Evolutionary conservation across 148 eudicot genomes (phyloP), one percentile per base, ranked within the genome.

Genomic region (Amaranthus cruentus): DNA sequence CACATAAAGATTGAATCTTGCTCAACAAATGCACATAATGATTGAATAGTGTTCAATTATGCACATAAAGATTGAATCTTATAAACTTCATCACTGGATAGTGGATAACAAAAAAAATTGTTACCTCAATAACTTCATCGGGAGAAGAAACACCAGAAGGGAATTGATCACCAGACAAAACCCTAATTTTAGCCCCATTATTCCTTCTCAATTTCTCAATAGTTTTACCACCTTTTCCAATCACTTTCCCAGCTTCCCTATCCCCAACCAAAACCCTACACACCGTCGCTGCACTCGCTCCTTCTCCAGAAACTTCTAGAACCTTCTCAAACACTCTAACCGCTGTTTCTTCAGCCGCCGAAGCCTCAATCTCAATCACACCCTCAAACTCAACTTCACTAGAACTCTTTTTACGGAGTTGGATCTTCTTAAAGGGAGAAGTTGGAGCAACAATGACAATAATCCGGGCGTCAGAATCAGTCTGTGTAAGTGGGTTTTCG

Each of bases 271-370:
- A 63, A 76, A 88, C 21, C 82, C 91, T 71, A 79, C 88, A 88
- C 77, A 83, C 62, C 49, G 83, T 85, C 48, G 81, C 42, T 4
- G 75, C 55, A 69, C 38, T 28, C 38, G 38, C 2, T 28, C 55
- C 78, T 69, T 83, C 90, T 64, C 82, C 87, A n/a, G 91, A 87
- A 55, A 92, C 90, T 28, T 87, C 86, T 11, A 90, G 71, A 51
- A 92, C 79, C 83, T 84, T 84, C 86, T 92, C 98, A 49, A 90
- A 92, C 61, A 88, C 96, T 79, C 85, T 88, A 48, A 92, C 9
- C 58, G 88, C 75, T 62, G 93, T 91, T 71, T 84, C 88, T 69
- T 92, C 96, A 12, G 81, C 91, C 4, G 86, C 81, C 28, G 97
- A 90, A 2, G 86, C 85, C 57, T 83, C 86, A 21, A 11, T 15